Percentiles rank a stretch among this genome's conserved stretches.
Conservation (phyloP, 2,329 filamentous ascomycete genomes). For the Leptographium lundbergii region DNA sequence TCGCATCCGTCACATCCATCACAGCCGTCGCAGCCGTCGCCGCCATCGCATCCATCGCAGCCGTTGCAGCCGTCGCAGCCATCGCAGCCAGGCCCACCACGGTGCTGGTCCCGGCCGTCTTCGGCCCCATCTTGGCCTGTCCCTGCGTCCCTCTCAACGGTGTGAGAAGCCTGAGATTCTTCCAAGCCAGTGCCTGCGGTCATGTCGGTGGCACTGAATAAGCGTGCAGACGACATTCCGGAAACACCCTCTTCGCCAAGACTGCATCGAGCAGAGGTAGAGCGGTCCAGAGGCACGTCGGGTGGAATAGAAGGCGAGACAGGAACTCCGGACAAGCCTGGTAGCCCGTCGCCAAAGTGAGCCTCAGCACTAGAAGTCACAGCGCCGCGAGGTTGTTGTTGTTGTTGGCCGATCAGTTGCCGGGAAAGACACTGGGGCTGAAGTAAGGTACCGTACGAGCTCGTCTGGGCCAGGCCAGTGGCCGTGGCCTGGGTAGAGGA, state of each 20-base stretch:
- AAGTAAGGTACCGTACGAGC: not conserved
- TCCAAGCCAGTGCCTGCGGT: not conserved
- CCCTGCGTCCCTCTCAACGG: not conserved
- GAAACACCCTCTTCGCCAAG: no score
- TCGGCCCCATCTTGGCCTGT: not conserved
- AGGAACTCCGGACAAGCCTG: not conserved
- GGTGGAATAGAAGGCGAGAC: not conserved
- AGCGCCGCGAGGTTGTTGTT: not conserved
- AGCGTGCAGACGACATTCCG: not conserved
- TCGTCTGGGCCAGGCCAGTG: not conserved
- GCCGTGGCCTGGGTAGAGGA: not conserved
- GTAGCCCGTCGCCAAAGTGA: not conserved
- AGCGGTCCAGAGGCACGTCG: not conserved
- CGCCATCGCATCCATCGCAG: no score
- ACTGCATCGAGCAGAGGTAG: no score
- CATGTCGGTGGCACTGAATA: not conserved
- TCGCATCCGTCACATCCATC: no score
- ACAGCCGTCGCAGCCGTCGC: not conserved
- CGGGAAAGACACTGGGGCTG: not conserved
- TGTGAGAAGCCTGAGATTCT: not conserved
- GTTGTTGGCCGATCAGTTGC: not conserved
- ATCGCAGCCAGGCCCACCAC: not conserved
- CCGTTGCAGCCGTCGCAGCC: no score
- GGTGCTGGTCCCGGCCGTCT: not conserved
- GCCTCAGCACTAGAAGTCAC: not conserved